Conservation (phyloP, 2,329 filamentous ascomycete species). For the Neonectria sp. region DNA sequence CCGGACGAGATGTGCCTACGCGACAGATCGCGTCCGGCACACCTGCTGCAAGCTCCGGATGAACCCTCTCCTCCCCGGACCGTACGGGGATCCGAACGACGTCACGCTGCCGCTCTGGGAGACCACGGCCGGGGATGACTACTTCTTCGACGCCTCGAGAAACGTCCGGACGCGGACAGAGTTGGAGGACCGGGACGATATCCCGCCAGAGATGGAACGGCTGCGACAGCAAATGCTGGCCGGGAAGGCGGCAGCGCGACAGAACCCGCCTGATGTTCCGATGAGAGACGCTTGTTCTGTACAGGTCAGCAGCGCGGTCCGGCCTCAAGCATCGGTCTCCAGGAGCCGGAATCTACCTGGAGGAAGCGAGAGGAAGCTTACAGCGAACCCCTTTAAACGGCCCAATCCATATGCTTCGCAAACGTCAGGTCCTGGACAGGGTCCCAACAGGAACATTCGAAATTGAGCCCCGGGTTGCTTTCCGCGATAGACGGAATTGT, state of each 20-base stretch:
- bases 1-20: constrained; percentile 36
- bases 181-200: constrained; percentile 31
- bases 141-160: constrained; percentile 30
- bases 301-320: neutral
- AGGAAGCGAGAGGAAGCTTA: neutral
- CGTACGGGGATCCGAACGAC: constrained; percentile 25
- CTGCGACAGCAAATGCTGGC: constrained; percentile 15
- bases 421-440: neutral
- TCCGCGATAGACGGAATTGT: neutral
- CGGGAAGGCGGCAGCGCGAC: neutral
- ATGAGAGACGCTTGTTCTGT: constrained; percentile 2
- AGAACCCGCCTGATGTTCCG: neutral
- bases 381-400: constrained; percentile 1
- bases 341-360: neutral
- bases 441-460: neutral
- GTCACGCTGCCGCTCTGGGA: constrained; percentile 32
- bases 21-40: constrained; percentile 31
- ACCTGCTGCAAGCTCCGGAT: constrained; percentile 37
- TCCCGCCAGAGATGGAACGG: constrained; percentile 21
- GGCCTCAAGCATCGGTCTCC: neutral
- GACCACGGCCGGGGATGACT: constrained; percentile 18
- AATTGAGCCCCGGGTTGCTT: neutral
- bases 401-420: constrained; percentile 1
- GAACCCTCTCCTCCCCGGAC: constrained; percentile 33
- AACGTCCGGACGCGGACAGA: constrained; percentile 28